Base-by-base conservation (phyloP, 306 rosid genomes). In the Chamaecrista fasciculata region DNA sequence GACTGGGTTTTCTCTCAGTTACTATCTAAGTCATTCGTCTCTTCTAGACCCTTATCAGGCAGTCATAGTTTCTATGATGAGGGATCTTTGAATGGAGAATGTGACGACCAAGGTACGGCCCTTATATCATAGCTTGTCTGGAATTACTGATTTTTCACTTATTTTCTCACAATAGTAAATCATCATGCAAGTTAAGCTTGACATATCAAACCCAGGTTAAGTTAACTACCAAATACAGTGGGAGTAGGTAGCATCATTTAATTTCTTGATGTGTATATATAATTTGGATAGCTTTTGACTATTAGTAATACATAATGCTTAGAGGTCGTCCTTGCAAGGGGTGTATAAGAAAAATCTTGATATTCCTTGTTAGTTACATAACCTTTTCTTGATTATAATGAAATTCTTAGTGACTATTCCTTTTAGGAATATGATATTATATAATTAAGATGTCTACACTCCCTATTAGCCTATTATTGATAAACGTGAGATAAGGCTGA, bases 1-100 rank as follows among this genome's bases (percentile, higher is more conserved):
- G 95, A 94, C 34, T 90, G 96, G 97, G 31, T 94, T 60, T 83
- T 87, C 62, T 85, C 99, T 66, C 99, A 91, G 73, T 57, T 94
- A 19, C 73, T 91, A 25, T 89, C 97, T 75, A 88, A 79, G 59
- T 86, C 96, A 10, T 63, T 86, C 85, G 83, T 87, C 67, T 87
- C 87, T 24, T 76, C 97, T 25, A 72, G 82, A 39, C 87, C 96
- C 16, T 71, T 85, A 63, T 84, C 89, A 0, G 85, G 85, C 50
- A 61, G 88, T 62, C 79, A 76, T 73, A 49, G 80, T 74, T 76
- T 84, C 74, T 85, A 81, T 46, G 63, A 74, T 9, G 91, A 68
- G 67, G 84, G 66, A 31, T 80, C 62, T 9, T 64, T 1, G 12
- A 69, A 31, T 72, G 88, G 81, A 74, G 81, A 78, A 56, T 25